Conservation (phyloP, 2,329 filamentous ascomycete genomes). For the Paecilomyces sp. region DNA sequence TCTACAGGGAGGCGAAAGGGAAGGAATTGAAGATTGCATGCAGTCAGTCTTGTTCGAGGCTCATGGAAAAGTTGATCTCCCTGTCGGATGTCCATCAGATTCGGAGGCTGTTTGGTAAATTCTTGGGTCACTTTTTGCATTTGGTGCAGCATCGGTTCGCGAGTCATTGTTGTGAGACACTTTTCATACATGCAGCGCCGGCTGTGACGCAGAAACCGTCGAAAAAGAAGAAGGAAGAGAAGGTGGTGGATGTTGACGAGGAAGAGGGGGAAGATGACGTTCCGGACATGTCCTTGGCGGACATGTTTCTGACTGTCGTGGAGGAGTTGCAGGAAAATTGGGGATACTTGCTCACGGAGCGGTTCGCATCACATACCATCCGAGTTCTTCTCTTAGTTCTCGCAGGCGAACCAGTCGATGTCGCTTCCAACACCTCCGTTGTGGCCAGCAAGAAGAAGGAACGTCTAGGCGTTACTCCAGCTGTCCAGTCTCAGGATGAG, state of each 20-base stretch:
- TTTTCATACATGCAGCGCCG: constrained; percentile 78
- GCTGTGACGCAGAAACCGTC: constrained; percentile 66
- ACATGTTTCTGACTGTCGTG: constrained; percentile 72
- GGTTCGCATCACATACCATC: constrained; percentile 84
- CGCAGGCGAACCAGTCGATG: constrained; percentile 71
- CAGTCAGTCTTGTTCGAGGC: constrained; percentile 87
- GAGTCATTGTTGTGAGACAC: constrained; percentile 90
- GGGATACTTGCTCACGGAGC: constrained; percentile 75
- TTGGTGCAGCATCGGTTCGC: constrained; percentile 94
- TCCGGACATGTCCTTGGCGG: constrained; percentile 65
- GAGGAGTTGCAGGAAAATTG: constrained; percentile 84
- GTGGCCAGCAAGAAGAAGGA: constrained; percentile 92
- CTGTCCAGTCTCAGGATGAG: constrained; percentile 43
- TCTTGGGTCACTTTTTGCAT: constrained; percentile 78
- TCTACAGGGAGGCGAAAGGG: constrained; percentile 77
- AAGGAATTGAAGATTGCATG: constrained; percentile 96
- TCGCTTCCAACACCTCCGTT: constrained; percentile 61
- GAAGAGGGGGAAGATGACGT: constrained; percentile 36
- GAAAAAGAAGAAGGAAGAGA: constrained; percentile 32
- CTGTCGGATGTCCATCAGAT: constrained; percentile 72
- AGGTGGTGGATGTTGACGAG: constrained; percentile 36
- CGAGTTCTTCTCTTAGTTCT: constrained; percentile 80
- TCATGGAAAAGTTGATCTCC: constrained; percentile 87
- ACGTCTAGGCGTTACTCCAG: constrained; percentile 52
- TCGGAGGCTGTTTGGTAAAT: constrained; percentile 78